Evolutionary conservation across 352 stramenopile genomes (phyloP).

Genomic region (Pythium chondricola): DNA sequence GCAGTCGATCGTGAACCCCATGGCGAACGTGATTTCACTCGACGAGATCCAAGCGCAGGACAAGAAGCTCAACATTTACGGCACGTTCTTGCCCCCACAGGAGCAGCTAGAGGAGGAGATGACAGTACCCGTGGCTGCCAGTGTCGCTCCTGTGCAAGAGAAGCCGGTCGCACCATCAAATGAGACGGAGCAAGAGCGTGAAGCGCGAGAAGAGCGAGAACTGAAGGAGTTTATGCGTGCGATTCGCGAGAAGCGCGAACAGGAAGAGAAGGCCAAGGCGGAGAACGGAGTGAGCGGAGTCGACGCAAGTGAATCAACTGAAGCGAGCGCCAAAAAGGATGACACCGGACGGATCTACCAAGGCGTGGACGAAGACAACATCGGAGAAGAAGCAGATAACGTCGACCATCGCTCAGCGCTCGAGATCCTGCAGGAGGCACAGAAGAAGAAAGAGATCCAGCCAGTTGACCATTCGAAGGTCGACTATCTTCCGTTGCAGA

Average conservation of each 20-base stretch:
- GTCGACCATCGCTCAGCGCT: slow-evolving; percentile 80
- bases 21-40: slow-evolving; percentile 79
- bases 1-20: slow-evolving; percentile 56
- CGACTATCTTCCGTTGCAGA: slow-evolving; percentile 96
- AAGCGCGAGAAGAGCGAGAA: slow-evolving; percentile 75
- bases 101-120: background rate
- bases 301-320: slow-evolving; percentile 4
- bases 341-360: slow-evolving; percentile 80
- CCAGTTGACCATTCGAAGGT: slow-evolving; percentile 95
- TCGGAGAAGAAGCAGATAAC: slow-evolving; percentile 70
- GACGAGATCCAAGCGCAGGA: slow-evolving; percentile 74
- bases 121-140: no score
- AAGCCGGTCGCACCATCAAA: slow-evolving; percentile 2
- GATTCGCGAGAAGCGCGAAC: slow-evolving; percentile 64
- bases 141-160: no score
- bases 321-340: slow-evolving; percentile 32
- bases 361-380: slow-evolving; percentile 80
- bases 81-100: slow-evolving; percentile 61
- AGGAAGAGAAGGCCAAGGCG: slow-evolving; percentile 31
- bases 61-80: slow-evolving; percentile 83
- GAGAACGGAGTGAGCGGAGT: no score
- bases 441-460: slow-evolving; percentile 93
- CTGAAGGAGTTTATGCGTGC: slow-evolving; percentile 83
- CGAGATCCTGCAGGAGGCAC: slow-evolving; percentile 87
- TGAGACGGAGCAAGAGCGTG: slow-evolving; percentile 58